Conservation (phyloP, 306 rosid species). For the Canavalia ensiformis region DNA sequence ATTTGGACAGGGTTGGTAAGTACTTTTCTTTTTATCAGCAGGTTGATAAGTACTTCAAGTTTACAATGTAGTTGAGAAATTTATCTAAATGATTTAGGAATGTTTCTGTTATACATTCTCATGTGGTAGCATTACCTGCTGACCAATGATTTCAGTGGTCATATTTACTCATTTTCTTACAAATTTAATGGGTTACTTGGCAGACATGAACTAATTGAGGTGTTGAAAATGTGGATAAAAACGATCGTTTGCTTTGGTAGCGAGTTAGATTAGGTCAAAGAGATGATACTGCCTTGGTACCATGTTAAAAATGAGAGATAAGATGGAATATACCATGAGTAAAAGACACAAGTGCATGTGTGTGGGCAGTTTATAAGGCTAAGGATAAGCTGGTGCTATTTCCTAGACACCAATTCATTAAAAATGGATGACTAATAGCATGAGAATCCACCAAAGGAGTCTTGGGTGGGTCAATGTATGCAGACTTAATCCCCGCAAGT, state of each 20-base stretch:
- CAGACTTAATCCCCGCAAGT: too few species aligned
- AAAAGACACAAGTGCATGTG: too few species aligned
- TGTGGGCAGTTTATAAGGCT: not conserved
- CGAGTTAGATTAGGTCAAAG: not conserved
- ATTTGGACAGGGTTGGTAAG: conserved; percentile 98
- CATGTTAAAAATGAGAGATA: not conserved
- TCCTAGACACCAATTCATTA: not conserved
- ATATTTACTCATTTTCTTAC: not conserved
- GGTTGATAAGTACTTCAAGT: conserved; percentile 80
- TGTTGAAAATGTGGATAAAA: not conserved
- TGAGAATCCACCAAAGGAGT: too few species aligned
- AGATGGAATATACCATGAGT: not conserved
- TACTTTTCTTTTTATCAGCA: conserved; percentile 19
- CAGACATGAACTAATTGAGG: conserved; percentile 1
- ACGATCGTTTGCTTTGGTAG: not conserved
- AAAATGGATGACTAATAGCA: not conserved
- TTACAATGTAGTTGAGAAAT: conserved; percentile 31
- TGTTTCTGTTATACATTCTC: not conserved
- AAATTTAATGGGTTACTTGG: not conserved
- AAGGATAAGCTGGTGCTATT: not conserved
- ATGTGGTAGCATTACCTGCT: not conserved
- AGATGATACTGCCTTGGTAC: not conserved
- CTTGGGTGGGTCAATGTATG: too few species aligned
- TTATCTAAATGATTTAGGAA: not conserved
- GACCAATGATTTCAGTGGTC: not conserved